Evolutionary conservation across 2,329 filamentous ascomycete species (phyloP), one percentile per base, ranked within the genome.

Genomic region (Sporothrix mexicana): DNA sequence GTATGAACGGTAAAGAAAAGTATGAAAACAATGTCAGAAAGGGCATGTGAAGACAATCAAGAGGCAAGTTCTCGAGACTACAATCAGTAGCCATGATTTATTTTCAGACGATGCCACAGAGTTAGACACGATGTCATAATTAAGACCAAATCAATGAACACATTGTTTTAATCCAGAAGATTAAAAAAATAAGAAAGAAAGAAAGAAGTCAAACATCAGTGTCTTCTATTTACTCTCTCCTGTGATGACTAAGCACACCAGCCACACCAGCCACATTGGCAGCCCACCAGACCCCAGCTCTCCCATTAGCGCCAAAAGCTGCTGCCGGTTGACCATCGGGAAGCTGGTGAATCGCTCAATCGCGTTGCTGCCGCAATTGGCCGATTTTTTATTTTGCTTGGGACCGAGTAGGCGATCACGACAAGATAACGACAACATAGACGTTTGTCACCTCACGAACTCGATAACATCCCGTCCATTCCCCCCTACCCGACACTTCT

Each of bases 301-400:
- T 43, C 15, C 45, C 3, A 7, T 36, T 51, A 51, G 64, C 64
- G 41, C 41, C 20, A 66, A 45, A 41, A 23, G 15, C 57, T 49
- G 43, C 20, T 47, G 20, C 62, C 45, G 45, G 13, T 36, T 30
- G 23, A 2, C 64, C 64, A 51, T 36, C 25, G 45, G 64, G 64
- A 68, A 53, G 64, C 47, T 53, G 66, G 25, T 51, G 25, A 53
- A 68, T 55, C 47, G 66, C 47, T 47, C 53, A 36, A 36, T 36
- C 30, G 20, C 51, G 51, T 23, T 41, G 47, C 66, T 68, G 66
- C 66, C 66, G 66, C 66, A 53, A 68, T 68, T 68, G 66, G 66
- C 66, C 66, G 66, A 68, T 53, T 68, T 68, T 66, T 53, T 68
- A 53, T 66, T 68, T 23, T 20, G 8, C 41, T 45, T 45, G 41